Evolutionary conservation across 495 filamentous ascomycete genomes (phyloP).

Genomic region (Bryoglossum gracile): DNA sequence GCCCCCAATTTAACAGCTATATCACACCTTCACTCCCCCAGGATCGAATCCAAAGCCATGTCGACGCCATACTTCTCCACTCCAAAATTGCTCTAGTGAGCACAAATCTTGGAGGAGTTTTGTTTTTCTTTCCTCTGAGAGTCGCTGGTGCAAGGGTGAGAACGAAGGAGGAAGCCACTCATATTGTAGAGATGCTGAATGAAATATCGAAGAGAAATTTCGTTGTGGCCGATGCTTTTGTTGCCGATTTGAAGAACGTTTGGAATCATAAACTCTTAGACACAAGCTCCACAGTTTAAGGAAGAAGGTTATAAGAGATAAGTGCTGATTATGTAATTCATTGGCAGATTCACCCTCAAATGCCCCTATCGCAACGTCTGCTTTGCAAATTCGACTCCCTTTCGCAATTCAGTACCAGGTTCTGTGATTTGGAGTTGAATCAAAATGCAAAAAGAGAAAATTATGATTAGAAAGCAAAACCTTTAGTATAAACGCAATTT

Average conservation of each 20-base stretch:
- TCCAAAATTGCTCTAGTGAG: conserved; percentile 4
- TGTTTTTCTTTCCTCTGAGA: conserved; percentile 21
- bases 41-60: conserved; percentile 3
- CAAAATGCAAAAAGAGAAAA: too few relatives aligned
- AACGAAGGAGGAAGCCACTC: conserved; percentile 7
- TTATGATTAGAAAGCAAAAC: too few relatives aligned
- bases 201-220: conserved; percentile 14
- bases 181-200: conserved; percentile 21
- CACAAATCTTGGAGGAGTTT: conserved; percentile 5
- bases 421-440: too few relatives aligned
- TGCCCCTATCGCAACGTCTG: too few relatives aligned
- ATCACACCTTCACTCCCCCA: neutral
- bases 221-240: conserved; percentile 17
- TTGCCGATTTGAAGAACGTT: conserved; percentile 3
- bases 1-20: neutral
- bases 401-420: too few relatives aligned
- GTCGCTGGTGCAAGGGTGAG: conserved; percentile 18
- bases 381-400: too few relatives aligned
- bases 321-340: too few relatives aligned
- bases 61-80: conserved; percentile 2
- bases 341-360: too few relatives aligned
- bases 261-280: too few relatives aligned
- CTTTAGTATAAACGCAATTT: too few relatives aligned
- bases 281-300: too few relatives aligned
- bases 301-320: too few relatives aligned